Evolutionary conservation across 495 filamentous ascomycete species (phyloP), one percentile per base, ranked within the genome.

Genomic region (Ramalina intermedia): DNA sequence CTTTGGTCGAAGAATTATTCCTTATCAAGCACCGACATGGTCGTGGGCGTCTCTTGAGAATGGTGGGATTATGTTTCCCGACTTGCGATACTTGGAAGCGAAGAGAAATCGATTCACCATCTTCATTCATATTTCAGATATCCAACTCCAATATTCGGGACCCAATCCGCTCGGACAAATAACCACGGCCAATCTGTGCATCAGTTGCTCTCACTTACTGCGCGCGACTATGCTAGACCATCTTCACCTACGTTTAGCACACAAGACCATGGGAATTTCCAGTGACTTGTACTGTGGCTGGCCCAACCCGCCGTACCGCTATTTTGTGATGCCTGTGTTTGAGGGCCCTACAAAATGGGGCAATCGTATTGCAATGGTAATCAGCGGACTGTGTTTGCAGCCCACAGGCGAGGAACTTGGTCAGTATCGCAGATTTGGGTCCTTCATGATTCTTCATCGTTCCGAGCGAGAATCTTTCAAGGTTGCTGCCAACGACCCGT

Each of bases 401-500:
- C 36, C 46, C 33, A 39, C 27, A 36, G 20, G 39, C 18, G 1
- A 17, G 16, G 39, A 24, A n/a, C 21, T 41, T 18, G 46, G 46
- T 24, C 29, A 48, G 23, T 48, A 40, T 37, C 46, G 46, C 36
- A 36, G 46, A 26, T 11, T 38, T 41, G 46, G 46, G 27, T 17
- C 14, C 14, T 48, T 48, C 23, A n/a, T 0, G 6, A 24, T 42
- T 36, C 4, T 18, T 48, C 6, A 21, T 43, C 18, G 21, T 26
- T 33, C 23, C 23, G 23, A 23, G 2, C 2, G 23, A 23, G 3
- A 33, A 12, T 33, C 6, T 7, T 33, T 33, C 27, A 33, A 33
- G 11, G 41, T 23, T 20, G 41, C 41, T 20, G 13, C 8, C 4
- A 16, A 21, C 4, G 14, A 20, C 3, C 13, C 13, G 41, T 23